These are phyloP conservation scores for Immersiporthe knoxdaviesiana DNA, from an alignment of 2,329 filamentous ascomycete species.

Conservation along the genomic window DNA sequence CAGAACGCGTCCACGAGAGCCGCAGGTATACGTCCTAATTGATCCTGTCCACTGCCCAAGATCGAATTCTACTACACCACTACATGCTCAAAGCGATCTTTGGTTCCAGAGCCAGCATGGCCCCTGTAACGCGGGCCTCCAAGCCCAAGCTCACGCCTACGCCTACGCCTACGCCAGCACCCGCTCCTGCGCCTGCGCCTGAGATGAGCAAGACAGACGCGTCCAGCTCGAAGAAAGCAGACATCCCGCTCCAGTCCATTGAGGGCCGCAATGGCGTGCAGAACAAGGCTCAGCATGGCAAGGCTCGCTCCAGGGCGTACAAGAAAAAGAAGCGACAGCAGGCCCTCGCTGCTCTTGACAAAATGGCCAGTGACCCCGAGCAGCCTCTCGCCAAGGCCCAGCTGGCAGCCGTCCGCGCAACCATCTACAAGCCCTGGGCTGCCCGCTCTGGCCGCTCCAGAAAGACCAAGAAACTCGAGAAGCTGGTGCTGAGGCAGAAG, in stretches of 20 bases:
- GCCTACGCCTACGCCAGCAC: not conserved
- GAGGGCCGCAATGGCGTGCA: not conserved
- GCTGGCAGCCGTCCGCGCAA: not conserved
- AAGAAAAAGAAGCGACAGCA: constrained; percentile 14
- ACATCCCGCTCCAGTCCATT: constrained; percentile 2
- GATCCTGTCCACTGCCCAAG: too few relatives aligned
- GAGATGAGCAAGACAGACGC: not conserved
- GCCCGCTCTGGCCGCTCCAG: not conserved
- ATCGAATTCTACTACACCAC: not conserved
- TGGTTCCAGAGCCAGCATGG: constrained; percentile 9
- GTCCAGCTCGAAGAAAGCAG: not conserved
- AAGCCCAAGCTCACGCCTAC: constrained; percentile 13
- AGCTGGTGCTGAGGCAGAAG: constrained; percentile 6
- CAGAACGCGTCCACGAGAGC: not conserved
- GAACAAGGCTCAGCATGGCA: not conserved
- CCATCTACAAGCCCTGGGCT: not conserved
- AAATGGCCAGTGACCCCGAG: not conserved
- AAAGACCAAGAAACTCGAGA: not conserved
- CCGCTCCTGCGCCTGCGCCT: not conserved
- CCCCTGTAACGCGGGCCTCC: constrained; percentile 15
- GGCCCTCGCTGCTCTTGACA: not conserved
- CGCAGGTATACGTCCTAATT: not conserved
- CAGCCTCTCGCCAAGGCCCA: not conserved
- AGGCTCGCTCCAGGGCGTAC: constrained; percentile 1
- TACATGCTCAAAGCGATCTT: not conserved